Percentiles rank a stretch among this genome's conserved stretches.
These are phyloP conservation scores for Sparassis latifolia DNA, from an alignment of 1,284 basidiomycete genomes.

Conservation along the genomic window DNA sequence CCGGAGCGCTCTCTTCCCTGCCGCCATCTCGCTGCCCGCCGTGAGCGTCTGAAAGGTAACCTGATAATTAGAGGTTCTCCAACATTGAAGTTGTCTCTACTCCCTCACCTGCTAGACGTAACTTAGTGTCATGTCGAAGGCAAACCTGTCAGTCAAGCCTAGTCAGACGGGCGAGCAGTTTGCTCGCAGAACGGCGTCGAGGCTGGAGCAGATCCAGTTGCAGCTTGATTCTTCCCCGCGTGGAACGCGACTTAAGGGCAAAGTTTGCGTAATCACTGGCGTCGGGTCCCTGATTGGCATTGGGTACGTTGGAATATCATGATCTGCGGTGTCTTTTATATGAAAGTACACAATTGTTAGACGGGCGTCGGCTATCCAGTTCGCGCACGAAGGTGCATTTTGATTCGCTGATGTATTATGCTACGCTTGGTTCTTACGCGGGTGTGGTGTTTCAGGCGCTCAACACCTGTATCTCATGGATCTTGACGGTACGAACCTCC, in stretches of 20 bases:
- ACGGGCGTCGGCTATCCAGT: slow-evolving; percentile 69
- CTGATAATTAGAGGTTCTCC: too few relatives aligned
- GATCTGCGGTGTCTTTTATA: slow-evolving; percentile 2
- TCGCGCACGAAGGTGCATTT: slow-evolving; percentile 72
- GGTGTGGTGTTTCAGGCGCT: slow-evolving; percentile 49
- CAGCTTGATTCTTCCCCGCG: slow-evolving; percentile 60
- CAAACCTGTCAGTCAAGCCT: not conserved
- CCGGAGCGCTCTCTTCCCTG: too few relatives aligned
- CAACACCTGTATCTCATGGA: slow-evolving; percentile 83
- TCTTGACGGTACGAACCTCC: slow-evolving; percentile 65
- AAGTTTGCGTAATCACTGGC: slow-evolving; percentile 90
- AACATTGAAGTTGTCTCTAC: too few relatives aligned
- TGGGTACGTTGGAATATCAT: slow-evolving; percentile 42
- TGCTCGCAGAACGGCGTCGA: slow-evolving; percentile 49
- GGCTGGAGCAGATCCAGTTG: slow-evolving; percentile 64
- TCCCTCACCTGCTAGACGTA: too few relatives aligned
- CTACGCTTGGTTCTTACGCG: not conserved
- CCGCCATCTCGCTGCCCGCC: too few relatives aligned
- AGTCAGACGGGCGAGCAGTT: slow-evolving; percentile 32
- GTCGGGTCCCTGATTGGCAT: slow-evolving; percentile 81
- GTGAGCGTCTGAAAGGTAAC: too few relatives aligned
- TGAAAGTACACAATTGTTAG: slow-evolving; percentile 29
- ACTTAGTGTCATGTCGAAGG: too few relatives aligned
- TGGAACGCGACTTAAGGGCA: slow-evolving; percentile 58
- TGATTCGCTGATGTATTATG: slow-evolving; percentile 1